Conservation (phyloP, 768 basidiomycete genomes). For the Clitopilus hobsonii region DNA sequence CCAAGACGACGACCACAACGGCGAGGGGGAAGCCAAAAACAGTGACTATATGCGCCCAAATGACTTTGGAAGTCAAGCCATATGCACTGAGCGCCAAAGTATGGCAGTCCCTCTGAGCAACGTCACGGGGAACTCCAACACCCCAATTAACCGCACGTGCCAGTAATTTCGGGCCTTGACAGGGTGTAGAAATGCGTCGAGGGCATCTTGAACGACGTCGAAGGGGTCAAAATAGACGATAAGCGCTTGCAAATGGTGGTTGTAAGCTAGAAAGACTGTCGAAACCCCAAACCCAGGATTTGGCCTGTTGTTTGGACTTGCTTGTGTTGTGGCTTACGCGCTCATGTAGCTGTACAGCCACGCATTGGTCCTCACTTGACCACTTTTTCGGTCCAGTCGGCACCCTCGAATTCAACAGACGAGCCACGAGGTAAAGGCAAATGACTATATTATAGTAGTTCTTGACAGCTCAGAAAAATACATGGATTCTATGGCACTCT, state of each 20-base stretch:
- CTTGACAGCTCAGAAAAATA: neutral
- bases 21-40: neutral
- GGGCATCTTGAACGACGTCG: neutral
- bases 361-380: neutral
- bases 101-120: neutral
- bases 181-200: neutral
- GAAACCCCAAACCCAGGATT: neutral
- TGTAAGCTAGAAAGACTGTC: neutral
- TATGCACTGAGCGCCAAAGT: neutral
- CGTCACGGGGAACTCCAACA: neutral
- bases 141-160: neutral
- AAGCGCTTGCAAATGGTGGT: neutral
- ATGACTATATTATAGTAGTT: neutral
- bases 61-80: neutral
- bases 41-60: neutral
- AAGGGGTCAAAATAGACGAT: neutral
- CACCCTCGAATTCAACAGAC: neutral
- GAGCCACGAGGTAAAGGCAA: too few species aligned
- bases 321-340: conserved; percentile 1
- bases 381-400: neutral
- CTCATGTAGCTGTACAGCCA: neutral
- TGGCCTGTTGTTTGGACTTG: neutral
- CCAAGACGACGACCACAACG: neutral
- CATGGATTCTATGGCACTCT: neutral
- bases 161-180: neutral